These are phyloP conservation scores for Xylaria sp. DNA, from an alignment of 2,329 filamentous ascomycete species.

Conservation along the genomic window DNA sequence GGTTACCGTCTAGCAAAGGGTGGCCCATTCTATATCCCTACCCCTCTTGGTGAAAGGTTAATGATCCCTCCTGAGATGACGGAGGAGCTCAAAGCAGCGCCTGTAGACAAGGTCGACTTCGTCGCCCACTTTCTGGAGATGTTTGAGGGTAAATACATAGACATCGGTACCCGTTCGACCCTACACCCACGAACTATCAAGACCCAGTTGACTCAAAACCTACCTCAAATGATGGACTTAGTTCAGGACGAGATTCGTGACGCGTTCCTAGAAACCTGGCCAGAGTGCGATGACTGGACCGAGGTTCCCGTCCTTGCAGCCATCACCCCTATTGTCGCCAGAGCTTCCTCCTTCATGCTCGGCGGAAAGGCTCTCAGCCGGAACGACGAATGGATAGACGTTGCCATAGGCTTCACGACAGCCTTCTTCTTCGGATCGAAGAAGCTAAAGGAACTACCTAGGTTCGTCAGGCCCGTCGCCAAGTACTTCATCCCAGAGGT, in stretches of 20 bases:
- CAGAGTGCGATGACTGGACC: conserved; percentile 9
- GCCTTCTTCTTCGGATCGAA: conserved; percentile 3
- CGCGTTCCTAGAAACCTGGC: not conserved
- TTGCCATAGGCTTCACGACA: not conserved
- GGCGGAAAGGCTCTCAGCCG: conserved; percentile 8
- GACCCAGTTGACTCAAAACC: not conserved
- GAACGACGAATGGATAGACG: conserved; percentile 1
- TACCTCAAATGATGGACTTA: conserved; percentile 5
- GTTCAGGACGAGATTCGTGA: conserved; percentile 16
- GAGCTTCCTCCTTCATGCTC: conserved; percentile 1
- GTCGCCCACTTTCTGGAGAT: conserved; percentile 1
- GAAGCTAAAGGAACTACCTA: conserved; percentile 6
- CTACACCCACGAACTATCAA: not conserved
- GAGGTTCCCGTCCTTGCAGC: not conserved
- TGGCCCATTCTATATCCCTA: not conserved
- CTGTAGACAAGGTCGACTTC: conserved; percentile 3
- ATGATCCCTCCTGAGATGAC: conserved; percentile 4
- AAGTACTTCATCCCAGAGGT: conserved; percentile 5
- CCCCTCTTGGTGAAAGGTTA: not conserved
- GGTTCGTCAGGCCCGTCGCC: not conserved
- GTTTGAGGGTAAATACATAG: not conserved
- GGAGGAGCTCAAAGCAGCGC: not conserved
- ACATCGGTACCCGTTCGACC: not conserved
- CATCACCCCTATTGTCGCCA: not conserved
- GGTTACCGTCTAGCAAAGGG: not conserved